phyloP scores from a whole-genome alignment of 306 rosid species.

The Cicer judaicum region DNA sequence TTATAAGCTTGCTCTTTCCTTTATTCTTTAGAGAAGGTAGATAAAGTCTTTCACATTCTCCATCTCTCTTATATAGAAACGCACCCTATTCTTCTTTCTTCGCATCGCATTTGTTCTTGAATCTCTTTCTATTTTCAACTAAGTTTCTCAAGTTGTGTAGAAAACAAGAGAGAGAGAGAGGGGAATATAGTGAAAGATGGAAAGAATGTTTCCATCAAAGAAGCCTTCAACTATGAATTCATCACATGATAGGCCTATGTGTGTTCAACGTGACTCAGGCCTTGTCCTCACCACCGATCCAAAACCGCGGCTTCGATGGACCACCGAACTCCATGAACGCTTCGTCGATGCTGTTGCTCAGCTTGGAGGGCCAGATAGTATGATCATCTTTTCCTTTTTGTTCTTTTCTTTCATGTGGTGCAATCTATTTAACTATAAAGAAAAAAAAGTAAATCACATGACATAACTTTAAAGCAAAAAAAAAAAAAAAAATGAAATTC shows the following conservation, averaged over 20 bases:
- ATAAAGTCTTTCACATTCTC: conserved; percentile 52
- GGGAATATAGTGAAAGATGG: conserved; percentile 47
- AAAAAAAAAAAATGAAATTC: too few relatives aligned
- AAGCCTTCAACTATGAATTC: conserved; percentile 86
- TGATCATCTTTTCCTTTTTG: conserved; percentile 6
- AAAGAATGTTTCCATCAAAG: conserved; percentile 93
- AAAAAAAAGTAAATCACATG: background rate
- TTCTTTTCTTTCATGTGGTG: conserved; percentile 2
- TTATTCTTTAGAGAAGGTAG: conserved; percentile 56
- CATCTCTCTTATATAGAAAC: conserved; percentile 65
- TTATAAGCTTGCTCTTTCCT: conserved; percentile 47
- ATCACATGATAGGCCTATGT: conserved; percentile 92
- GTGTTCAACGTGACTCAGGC: conserved; percentile 95
- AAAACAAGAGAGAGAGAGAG: conserved; percentile 44
- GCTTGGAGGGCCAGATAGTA: conserved; percentile 99
- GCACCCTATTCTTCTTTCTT: conserved; percentile 86
- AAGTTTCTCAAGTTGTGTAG: conserved; percentile 1
- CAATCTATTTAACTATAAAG: background rate
- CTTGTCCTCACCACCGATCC: conserved; percentile 99
- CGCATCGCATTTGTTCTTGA: conserved; percentile 97
- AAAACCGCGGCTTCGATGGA: conserved; percentile 98
- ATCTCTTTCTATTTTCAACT: conserved; percentile 49
- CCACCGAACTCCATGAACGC: conserved; percentile 96
- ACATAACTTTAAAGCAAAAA: too few relatives aligned
- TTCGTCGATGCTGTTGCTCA: conserved; percentile 97